phyloP scores from a whole-genome alignment of 139 green algal genomes.

The Ettlia oleoabundans region DNA sequence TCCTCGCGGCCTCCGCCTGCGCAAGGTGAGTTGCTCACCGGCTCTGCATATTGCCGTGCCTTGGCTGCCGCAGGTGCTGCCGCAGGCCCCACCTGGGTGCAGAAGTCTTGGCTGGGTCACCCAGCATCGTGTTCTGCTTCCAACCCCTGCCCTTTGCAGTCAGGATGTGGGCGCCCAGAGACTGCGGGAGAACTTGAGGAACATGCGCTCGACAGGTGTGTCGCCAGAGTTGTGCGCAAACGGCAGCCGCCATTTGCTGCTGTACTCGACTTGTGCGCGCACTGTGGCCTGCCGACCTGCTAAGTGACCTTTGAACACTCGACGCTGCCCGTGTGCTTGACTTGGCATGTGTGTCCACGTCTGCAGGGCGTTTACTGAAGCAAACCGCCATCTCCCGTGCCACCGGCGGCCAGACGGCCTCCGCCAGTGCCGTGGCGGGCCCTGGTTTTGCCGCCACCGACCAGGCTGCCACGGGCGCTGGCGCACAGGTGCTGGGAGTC shows the following conservation, averaged over 20 bases:
- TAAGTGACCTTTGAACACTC: no score
- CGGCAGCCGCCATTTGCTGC: no score
- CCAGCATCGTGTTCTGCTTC: no score
- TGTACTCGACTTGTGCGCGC: no score
- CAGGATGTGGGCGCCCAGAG: no score
- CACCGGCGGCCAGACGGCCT: neutral
- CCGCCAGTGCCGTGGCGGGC: neutral
- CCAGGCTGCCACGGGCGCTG: slow-evolving; percentile 16
- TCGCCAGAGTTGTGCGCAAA: no score
- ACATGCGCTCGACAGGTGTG: no score
- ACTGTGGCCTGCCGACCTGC: no score
- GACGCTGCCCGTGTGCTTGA: no score
- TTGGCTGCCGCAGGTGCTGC: neutral
- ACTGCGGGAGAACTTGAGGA: no score
- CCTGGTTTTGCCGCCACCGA: slow-evolving; percentile 4
- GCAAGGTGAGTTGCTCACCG: neutral
- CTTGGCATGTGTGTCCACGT: no score
- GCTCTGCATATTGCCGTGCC: neutral
- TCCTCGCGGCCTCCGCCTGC: neutral
- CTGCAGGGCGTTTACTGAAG: neutral
- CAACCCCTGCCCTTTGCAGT: no score
- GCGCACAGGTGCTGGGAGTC: slow-evolving; percentile 7
- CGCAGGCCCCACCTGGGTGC: neutral
- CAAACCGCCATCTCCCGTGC: slow-evolving; percentile 1
- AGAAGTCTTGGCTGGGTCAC: neutral